Base-by-base conservation (phyloP, 345 rosid genomes). In the Linum lewisii region DNA sequence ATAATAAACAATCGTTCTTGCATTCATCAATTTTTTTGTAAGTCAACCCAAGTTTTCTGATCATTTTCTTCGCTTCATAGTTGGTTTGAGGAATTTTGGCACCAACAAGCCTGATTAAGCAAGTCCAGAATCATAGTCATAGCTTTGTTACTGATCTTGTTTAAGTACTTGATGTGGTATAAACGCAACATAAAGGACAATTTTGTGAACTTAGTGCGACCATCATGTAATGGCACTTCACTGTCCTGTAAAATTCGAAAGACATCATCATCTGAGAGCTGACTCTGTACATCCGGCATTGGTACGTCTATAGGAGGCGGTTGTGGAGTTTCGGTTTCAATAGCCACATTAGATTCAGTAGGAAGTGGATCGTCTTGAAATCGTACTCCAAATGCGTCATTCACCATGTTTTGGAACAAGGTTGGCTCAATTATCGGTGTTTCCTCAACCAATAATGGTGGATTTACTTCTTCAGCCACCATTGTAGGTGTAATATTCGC, bases 1-100 rank as follows among this genome's bases (percentile, higher is more conserved):
- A 63, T 4, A 68, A 7, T 6, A 68, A 50, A 51, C 59, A 58
- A 57, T 68, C 22, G 24, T 57, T 62, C 6, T 4, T 15, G 4
- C 63, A 62, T 1, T 42, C 63, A 68, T 68, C 45, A 15, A 63
- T 68, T 21, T 58, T 62, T 16, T 22, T 56, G 57, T 68, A 63
- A 0, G 47, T 16, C 20, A 62, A 24, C 5, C 54, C 45, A 2
- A 68, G 32, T 21, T 62, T 7, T 15, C n/a, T 23, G 4, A 68
- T 0, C 6, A 50, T 25, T 1, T 63, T 68, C 6, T 56, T 66
- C 11, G 64, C 42, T 16, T 59, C 59, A 59, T 59, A 66, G 16
- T 52, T 10, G 9, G 58, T 50, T 5, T 11, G 24, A 3, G 64
- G 25, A 34, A 59, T 7, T 42, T 0, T 56, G 3, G 51, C 61